phyloP scores from a whole-genome alignment of 2,329 filamentous ascomycete genomes.

The Calycina herbarum region DNA sequence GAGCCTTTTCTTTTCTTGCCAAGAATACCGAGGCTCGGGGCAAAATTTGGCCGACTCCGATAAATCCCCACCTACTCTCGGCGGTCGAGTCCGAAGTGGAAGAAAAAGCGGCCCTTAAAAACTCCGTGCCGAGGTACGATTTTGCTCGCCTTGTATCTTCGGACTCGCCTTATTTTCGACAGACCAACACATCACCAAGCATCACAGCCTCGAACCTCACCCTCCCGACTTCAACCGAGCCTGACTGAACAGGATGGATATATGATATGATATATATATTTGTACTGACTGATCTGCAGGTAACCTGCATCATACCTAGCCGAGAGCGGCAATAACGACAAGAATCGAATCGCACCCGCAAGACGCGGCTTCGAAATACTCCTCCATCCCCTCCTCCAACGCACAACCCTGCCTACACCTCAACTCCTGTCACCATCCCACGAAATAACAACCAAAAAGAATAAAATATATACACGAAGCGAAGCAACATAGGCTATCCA shows the following conservation, averaged over 20 bases:
- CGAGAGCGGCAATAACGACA: neutral
- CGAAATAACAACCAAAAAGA: neutral
- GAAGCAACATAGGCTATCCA: no score
- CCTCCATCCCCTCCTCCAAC: neutral
- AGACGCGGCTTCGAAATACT: neutral
- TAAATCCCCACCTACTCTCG: no score
- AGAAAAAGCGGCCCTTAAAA: neutral
- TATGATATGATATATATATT: neutral
- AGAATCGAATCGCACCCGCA: neutral
- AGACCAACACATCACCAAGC: neutral
- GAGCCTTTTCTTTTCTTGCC: neutral
- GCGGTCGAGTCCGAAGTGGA: no score
- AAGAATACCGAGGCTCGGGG: neutral
- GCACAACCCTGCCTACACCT: neutral
- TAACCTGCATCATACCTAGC: neutral
- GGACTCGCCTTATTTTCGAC: neutral
- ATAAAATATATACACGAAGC: no score
- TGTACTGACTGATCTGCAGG: constrained; percentile 1
- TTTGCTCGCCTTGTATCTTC: neutral
- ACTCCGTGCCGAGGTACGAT: neutral
- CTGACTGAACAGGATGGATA: neutral
- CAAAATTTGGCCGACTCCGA: neutral
- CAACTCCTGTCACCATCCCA: neutral
- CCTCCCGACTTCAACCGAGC: neutral
- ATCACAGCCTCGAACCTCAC: neutral